Conservation (phyloP, 2,329 filamentous ascomycete species). For the Xylariaceae sp. region DNA sequence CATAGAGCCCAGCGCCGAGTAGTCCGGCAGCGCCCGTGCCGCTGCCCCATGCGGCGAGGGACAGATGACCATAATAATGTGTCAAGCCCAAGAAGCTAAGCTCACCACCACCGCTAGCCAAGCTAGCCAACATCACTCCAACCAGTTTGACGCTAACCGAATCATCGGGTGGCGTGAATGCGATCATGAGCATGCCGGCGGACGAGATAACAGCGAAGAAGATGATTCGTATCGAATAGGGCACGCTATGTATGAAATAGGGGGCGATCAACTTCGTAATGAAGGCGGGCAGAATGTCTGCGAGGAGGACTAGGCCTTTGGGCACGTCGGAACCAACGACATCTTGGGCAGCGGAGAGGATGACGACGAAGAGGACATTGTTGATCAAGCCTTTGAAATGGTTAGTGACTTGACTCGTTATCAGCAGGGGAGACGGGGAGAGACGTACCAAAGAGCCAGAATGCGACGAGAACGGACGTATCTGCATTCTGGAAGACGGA, state of each 20-base stretch:
- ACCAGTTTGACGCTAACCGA: constrained; percentile 78
- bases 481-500: constrained; percentile 72
- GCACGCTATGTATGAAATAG: constrained; percentile 89
- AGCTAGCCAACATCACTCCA: constrained; percentile 83
- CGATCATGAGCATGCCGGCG: constrained; percentile 88
- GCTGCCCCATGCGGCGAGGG: constrained; percentile 89
- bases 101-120: constrained; percentile 87
- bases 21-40: constrained; percentile 91
- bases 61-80: constrained; percentile 89
- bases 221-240: constrained; percentile 78
- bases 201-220: constrained; percentile 78
- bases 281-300: constrained; percentile 91
- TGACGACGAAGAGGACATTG: constrained; percentile 97
- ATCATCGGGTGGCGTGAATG: constrained; percentile 71
- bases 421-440: not conserved
- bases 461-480: constrained; percentile 75
- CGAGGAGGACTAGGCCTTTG: constrained; percentile 90
- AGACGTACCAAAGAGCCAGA: constrained; percentile 87
- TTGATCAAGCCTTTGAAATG: constrained; percentile 78
- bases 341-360: constrained; percentile 93
- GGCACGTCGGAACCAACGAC: constrained; percentile 87
- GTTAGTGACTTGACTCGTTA: not conserved
- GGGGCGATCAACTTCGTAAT: constrained; percentile 86
- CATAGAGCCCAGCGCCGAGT: constrained; percentile 86
- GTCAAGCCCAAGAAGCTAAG: constrained; percentile 90